These are phyloP conservation scores for Cystobasidium pallidum DNA, from an alignment of 1,284 basidiomycete genomes.

Conservation along the genomic window DNA sequence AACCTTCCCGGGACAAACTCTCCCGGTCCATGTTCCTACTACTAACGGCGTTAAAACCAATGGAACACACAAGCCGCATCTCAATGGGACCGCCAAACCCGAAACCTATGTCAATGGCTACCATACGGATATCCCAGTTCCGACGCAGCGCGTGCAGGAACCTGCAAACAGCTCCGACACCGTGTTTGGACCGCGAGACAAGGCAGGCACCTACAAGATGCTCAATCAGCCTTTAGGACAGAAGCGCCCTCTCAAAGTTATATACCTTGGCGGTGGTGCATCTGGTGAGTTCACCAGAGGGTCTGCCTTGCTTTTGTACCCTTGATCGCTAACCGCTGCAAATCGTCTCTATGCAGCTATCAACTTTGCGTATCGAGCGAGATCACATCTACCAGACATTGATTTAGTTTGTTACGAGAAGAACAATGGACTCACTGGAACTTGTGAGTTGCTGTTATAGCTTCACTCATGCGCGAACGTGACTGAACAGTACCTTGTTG, in stretches of 20 bases:
- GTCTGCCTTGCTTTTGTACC: conserved; percentile 19
- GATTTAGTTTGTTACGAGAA: conserved; percentile 53
- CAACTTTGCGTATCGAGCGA: conserved; percentile 43
- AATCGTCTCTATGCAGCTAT: conserved; percentile 40
- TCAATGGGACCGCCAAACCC: not conserved
- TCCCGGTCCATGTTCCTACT: not conserved
- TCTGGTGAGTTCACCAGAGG: not conserved
- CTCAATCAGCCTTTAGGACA: conserved; percentile 42
- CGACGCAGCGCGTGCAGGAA: not conserved
- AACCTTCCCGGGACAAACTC: conserved; percentile 7
- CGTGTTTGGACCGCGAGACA: conserved; percentile 7
- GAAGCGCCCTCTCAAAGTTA: conserved; percentile 26
- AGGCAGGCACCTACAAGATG: conserved; percentile 23
- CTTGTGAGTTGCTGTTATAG: conserved; percentile 54
- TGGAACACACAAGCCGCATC: not conserved
- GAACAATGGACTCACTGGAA: conserved; percentile 44
- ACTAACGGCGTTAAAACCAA: conserved; percentile 15
- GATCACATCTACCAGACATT: conserved; percentile 41
- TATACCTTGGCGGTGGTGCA: conserved; percentile 21
- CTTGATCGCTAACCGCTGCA: conserved; percentile 32
- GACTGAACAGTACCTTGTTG: not conserved
- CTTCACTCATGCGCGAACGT: too few species aligned
- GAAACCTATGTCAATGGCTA: conserved; percentile 26
- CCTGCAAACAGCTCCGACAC: conserved; percentile 19
- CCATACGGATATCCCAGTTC: conserved; percentile 12